These are phyloP conservation scores for Boechera retrofracta DNA, from an alignment of 345 rosid genomes.

Conservation along the genomic window DNA sequence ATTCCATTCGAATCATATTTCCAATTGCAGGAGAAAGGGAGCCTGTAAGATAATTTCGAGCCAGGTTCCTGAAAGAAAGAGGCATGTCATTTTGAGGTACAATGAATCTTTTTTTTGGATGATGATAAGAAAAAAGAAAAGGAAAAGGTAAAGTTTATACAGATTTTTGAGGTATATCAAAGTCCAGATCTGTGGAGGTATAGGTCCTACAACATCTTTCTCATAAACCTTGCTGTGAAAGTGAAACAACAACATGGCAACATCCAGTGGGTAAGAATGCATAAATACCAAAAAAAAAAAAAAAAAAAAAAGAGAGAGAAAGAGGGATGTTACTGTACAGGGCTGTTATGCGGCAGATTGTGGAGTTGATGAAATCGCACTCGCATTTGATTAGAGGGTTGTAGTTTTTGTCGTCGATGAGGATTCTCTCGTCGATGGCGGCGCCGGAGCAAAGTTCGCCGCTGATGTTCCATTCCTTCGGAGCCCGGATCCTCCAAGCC, in stretches of 20 bases:
- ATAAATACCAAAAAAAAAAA: too few relatives aligned
- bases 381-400: conserved; percentile 65
- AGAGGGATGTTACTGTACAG: conserved; percentile 24
- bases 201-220: conserved; percentile 29
- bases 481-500: conserved; percentile 29
- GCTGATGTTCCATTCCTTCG: conserved; percentile 54
- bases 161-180: conserved; percentile 42
- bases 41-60: conserved; percentile 42
- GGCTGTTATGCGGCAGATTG: conserved; percentile 46
- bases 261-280: too few relatives aligned
- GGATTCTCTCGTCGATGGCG: conserved; percentile 40
- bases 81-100: neutral
- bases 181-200: conserved; percentile 47
- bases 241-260: too few relatives aligned
- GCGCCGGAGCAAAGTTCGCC: conserved; percentile 66
- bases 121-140: too few relatives aligned
- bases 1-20: conserved; percentile 52
- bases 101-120: neutral
- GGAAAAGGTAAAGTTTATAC: conserved; percentile 5
- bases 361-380: conserved; percentile 45
- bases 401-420: conserved; percentile 28
- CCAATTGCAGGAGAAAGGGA: conserved; percentile 44
- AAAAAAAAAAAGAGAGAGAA: neutral
- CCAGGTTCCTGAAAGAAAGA: conserved; percentile 38
- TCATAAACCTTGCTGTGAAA: conserved; percentile 48